Base-by-base conservation (phyloP, 495 filamentous ascomycete genomes). In the Talaromyces nanjingensis region DNA sequence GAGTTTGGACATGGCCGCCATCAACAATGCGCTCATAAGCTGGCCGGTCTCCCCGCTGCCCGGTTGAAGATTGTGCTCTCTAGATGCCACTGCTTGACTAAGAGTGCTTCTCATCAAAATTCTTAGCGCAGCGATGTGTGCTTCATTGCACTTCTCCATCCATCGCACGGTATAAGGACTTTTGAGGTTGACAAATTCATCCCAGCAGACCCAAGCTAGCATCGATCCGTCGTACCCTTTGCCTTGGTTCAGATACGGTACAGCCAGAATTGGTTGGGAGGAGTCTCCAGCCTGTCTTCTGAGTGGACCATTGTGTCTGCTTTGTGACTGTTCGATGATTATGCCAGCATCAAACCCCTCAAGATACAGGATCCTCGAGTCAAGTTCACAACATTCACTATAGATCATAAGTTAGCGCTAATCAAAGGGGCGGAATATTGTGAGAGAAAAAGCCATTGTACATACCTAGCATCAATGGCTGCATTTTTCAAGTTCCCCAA, bases 131-230 rank as follows among this genome's bases (percentile, higher is more conserved):
- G 67, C 69, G 52, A 71, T 71, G 47, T 71, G 69, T 27, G 57
- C 49, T 31, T 69, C 69, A 57, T 71, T 71, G 62, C 69, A 71
- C 24, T 71, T 71, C 54, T 71, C 69, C 65, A 69, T 67, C 69
- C 69, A 71, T 47, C 69, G 63, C 25, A 71, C 65, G 4, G 55
- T 69, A n/a, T 59, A 71, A 18, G 69, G 69, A 39, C 29, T 66
- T 63, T 71, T 33, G 33, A 71, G 69, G 20, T 68, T 66, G 64
- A 71, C 69, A 62, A 71, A 71, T 58, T 71, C 69, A 62, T 71
- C 69, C 67, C 69, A 71, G 57, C 69, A 71, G 27, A 71, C 67
- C 67, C 67, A 71, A n/a, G 69, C 69, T 52, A 71, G 49, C 69
- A 71, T 71, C n/a, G 69, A 71, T 56, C 69, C 69, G 7, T 6